phyloP scores from a whole-genome alignment of 163 green algal genomes.

The Chlamydomonas reinhardtii region DNA sequence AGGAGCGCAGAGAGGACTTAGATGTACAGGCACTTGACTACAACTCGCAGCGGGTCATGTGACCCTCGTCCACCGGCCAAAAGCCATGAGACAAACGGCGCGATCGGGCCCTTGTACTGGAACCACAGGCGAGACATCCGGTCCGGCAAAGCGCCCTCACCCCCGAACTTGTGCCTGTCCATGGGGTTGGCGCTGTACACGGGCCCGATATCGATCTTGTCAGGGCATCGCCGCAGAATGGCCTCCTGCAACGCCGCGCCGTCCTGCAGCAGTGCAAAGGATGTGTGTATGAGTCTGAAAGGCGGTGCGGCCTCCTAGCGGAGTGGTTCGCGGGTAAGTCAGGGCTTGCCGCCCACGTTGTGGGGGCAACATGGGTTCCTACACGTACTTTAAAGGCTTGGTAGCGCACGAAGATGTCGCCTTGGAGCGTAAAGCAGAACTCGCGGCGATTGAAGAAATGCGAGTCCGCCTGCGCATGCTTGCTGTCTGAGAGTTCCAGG shows the following conservation, averaged over 20 bases:
- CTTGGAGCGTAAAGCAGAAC: constrained; percentile 98
- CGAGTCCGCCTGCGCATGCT: constrained; percentile 73
- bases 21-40: no score
- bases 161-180: constrained; percentile 79
- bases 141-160: no score
- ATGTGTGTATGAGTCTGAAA: no score
- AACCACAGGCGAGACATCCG: no score
- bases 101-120: no score
- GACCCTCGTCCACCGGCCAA: no score
- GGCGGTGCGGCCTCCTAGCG: no score
- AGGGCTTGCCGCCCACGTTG: no score
- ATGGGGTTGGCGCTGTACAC: constrained; percentile 96
- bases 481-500: constrained; percentile 46
- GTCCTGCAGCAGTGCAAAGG: constrained; percentile 62
- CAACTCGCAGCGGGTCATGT: no score
- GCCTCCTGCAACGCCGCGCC: constrained; percentile 73
- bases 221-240: constrained; percentile 69
- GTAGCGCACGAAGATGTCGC: constrained; percentile 98
- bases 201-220: constrained; percentile 99
- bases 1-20: neutral
- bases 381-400: constrained; percentile 92
- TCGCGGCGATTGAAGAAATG: constrained; percentile 89
- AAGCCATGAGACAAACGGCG: no score
- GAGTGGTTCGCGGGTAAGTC: no score
- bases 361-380: neutral